These are phyloP conservation scores for Falciphora oryzae DNA, from an alignment of 2,329 filamentous ascomycete species.

Conservation along the genomic window DNA sequence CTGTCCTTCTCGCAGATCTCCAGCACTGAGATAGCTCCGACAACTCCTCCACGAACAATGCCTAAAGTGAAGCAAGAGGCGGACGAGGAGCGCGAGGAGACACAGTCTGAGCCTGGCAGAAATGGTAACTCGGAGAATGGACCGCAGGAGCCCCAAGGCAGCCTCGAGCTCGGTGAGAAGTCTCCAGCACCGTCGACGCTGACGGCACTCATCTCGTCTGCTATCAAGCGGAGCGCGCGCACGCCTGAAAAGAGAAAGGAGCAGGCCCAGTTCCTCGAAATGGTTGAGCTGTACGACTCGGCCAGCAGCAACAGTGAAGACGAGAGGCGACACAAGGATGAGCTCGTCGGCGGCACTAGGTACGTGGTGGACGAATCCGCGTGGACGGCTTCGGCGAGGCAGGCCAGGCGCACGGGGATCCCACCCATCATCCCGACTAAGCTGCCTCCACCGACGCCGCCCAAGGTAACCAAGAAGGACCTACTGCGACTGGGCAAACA, in stretches of 20 bases:
- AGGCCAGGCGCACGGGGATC: neutral
- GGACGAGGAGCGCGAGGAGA: neutral
- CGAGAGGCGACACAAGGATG: neutral
- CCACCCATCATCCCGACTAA: constrained; percentile 5
- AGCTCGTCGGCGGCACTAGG: neutral
- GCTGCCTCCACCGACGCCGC: neutral
- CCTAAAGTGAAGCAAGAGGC: neutral
- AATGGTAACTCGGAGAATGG: neutral
- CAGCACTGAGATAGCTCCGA: neutral
- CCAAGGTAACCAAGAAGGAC: neutral
- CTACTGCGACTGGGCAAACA: neutral
- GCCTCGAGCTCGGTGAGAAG: neutral
- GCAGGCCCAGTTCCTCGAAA: neutral
- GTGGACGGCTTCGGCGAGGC: neutral
- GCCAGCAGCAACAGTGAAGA: neutral
- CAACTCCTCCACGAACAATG: no score
- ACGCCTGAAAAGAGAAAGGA: neutral
- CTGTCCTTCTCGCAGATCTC: neutral
- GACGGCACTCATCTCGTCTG: neutral
- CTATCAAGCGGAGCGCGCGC: neutral
- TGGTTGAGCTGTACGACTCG: neutral
- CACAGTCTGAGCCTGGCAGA: neutral
- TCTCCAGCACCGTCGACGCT: neutral
- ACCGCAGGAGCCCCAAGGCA: neutral
- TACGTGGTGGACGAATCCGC: neutral